A percentile compares a stretch with the other conserved stretches of the same genome.
Evolutionary conservation across 2,329 filamentous ascomycete genomes (phyloP).

Genomic region (Hirsutella thompsonii): DNA sequence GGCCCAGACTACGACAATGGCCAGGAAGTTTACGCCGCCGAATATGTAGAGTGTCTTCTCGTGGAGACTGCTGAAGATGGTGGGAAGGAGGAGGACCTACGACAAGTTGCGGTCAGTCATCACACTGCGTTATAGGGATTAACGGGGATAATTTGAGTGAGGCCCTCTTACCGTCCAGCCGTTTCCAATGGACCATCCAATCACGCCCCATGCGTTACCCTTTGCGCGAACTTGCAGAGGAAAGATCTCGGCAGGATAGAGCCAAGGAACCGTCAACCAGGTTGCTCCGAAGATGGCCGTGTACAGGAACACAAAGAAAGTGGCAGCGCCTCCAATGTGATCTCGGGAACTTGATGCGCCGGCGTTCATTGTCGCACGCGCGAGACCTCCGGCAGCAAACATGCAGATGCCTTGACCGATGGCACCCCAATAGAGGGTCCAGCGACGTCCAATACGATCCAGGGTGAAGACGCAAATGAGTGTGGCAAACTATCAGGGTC

Average conservation of each 20-base stretch:
- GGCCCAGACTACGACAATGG: slow-evolving; percentile 59
- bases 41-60: slow-evolving; percentile 68
- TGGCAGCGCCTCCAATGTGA: slow-evolving; percentile 49
- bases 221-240: slow-evolving; percentile 58
- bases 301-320: slow-evolving; percentile 54
- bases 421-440: slow-evolving; percentile 58
- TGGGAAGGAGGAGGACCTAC: slow-evolving; percentile 36
- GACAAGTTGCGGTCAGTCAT: too few species aligned
- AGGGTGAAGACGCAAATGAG: slow-evolving; percentile 58
- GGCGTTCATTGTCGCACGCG: slow-evolving; percentile 32
- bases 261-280: slow-evolving; percentile 42
- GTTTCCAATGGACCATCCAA: slow-evolving; percentile 66
- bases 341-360: slow-evolving; percentile 28
- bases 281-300: slow-evolving; percentile 27
- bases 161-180: slow-evolving; percentile 34
- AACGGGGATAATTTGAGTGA: background rate
- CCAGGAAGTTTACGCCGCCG: slow-evolving; percentile 50
- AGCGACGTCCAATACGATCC: slow-evolving; percentile 54
- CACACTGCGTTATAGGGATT: too few species aligned
- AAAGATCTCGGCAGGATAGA: slow-evolving; percentile 64
- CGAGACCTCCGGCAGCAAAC: slow-evolving; percentile 53
- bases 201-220: slow-evolving; percentile 64
- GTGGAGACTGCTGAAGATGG: slow-evolving; percentile 50
- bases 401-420: slow-evolving; percentile 51
- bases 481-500: slow-evolving; percentile 35